Evolutionary conservation across 495 filamentous ascomycete species (phyloP).

Genomic region (Podospora tetraspora): DNA sequence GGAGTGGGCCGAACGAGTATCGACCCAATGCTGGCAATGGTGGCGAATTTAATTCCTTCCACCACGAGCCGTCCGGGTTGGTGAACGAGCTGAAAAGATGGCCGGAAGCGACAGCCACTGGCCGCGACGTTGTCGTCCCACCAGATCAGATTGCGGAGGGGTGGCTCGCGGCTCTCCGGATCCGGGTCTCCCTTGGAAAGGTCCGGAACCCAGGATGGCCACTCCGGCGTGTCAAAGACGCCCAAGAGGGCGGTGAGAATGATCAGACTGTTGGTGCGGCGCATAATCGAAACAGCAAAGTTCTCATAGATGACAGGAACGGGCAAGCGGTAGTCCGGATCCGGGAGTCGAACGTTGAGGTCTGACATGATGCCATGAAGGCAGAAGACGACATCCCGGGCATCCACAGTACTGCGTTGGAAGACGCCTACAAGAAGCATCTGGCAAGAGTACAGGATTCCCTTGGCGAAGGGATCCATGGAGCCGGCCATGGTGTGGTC

Average conservation of each 20-base stretch:
- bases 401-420: not conserved
- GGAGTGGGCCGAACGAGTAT: not conserved
- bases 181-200: not conserved
- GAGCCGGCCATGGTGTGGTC: not conserved
- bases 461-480: not conserved
- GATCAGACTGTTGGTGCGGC: not conserved
- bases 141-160: not conserved
- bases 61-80: not conserved
- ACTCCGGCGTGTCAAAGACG: not conserved
- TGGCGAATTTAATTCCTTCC: not conserved
- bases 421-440: not conserved
- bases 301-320: not conserved
- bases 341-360: not conserved
- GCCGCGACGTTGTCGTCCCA: not conserved
- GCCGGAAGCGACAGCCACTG: not conserved
- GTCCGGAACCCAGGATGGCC: not conserved
- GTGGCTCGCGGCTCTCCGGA: not conserved
- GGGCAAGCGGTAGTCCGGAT: not conserved
- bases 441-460: not conserved
- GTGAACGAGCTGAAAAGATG: not conserved
- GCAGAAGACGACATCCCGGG: not conserved
- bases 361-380: not conserved
- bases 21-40: not conserved
- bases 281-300: not conserved
- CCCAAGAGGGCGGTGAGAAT: not conserved